A percentile compares a stretch with the other conserved stretches of the same genome.
These are phyloP conservation scores for Cercospora janseana DNA, from an alignment of 2,329 filamentous ascomycete species.

Conservation along the genomic window DNA sequence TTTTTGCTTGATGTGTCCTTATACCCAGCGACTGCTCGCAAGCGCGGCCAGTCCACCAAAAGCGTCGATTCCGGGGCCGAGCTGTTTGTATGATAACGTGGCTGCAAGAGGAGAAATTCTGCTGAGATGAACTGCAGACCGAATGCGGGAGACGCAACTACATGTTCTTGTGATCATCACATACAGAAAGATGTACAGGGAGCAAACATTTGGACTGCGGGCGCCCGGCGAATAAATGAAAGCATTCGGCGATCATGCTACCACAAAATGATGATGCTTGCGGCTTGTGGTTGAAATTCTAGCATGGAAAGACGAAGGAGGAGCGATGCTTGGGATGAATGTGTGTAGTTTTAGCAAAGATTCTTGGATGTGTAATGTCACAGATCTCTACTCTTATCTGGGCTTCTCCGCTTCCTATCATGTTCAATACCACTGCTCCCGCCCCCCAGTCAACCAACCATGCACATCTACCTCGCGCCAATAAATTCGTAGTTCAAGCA, in stretches of 20 bases:
- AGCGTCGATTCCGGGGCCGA: constrained; percentile 19
- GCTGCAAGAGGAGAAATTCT: constrained; percentile 1
- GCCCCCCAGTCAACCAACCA: no score
- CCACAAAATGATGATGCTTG: constrained; percentile 7
- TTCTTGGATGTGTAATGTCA: constrained; percentile 20
- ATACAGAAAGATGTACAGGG: constrained; percentile 15
- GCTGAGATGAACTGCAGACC: constrained; percentile 1
- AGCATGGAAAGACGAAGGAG: constrained; percentile 2
- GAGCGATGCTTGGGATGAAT: constrained; percentile 8
- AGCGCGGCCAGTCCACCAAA: constrained; percentile 20
- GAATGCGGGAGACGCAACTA: constrained; percentile 8
- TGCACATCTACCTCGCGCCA: not conserved
- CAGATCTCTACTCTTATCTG: constrained; percentile 12
- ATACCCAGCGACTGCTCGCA: constrained; percentile 23
- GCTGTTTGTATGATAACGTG: constrained; percentile 10
- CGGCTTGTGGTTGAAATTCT: constrained; percentile 5
- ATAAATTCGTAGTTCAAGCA: not conserved
- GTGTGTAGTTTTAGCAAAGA: constrained; percentile 17
- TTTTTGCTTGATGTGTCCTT: constrained; percentile 25
- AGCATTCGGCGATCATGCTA: constrained; percentile 2
- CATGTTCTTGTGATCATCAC: constrained; percentile 11
- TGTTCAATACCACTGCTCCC: no score
- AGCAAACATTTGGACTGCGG: constrained; percentile 10
- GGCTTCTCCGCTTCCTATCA: not conserved
- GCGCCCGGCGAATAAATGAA: constrained; percentile 9